Evolutionary conservation across 768 basidiomycete genomes (phyloP).

Genomic region (Filobasidium wieringae): DNA sequence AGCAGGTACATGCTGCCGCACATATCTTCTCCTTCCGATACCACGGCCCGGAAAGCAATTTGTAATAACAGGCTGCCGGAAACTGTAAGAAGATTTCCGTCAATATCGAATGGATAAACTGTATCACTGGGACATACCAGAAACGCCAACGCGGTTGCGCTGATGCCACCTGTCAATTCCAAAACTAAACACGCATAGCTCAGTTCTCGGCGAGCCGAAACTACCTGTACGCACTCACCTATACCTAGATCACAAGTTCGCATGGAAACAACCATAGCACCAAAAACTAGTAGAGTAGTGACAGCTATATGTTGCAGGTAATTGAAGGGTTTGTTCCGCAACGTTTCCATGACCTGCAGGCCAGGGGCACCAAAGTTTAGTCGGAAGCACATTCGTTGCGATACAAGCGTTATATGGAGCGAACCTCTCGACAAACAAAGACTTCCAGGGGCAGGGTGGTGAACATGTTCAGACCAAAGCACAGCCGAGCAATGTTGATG

Average conservation of each 20-base stretch:
- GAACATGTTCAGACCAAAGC: conserved; percentile 94
- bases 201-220: not conserved
- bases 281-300: conserved; percentile 68
- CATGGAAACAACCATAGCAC: conserved; percentile 76
- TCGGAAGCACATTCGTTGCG: not conserved
- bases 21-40: conserved; percentile 61
- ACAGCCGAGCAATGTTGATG: conserved; percentile 89
- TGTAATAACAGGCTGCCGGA: conserved; percentile 35
- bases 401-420: conserved; percentile 5
- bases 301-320: conserved; percentile 77
- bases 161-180: conserved; percentile 91
- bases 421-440: conserved; percentile 91
- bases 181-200: conserved; percentile 49
- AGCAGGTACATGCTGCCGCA: conserved; percentile 57
- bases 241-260: conserved; percentile 95
- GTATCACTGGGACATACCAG: conserved; percentile 45
- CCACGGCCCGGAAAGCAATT: conserved; percentile 46
- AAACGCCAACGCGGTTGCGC: conserved; percentile 65
- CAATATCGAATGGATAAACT: too few relatives aligned
- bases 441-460: conserved; percentile 90
- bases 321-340: conserved; percentile 75
- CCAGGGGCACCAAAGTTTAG: not conserved
- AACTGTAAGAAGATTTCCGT: conserved; percentile 25
- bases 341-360: conserved; percentile 77
- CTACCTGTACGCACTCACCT: not conserved